These are phyloP conservation scores for Talaromyces sp. DNA, from an alignment of 2,329 filamentous ascomycete genomes.

Conservation along the genomic window DNA sequence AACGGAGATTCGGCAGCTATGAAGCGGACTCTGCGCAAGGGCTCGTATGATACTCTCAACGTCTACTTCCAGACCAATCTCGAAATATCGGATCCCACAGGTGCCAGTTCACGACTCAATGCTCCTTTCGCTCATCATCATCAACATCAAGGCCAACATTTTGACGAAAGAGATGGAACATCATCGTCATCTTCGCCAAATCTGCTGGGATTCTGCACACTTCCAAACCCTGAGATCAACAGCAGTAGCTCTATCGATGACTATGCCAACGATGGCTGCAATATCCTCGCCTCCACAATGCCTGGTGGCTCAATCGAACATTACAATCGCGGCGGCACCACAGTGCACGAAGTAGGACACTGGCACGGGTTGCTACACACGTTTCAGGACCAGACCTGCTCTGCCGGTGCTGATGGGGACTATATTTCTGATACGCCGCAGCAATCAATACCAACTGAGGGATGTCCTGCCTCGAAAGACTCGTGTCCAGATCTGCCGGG, in stretches of 20 bases:
- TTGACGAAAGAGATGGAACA: constrained; percentile 20
- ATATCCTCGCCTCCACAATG: constrained; percentile 56
- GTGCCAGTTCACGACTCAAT: constrained; percentile 22
- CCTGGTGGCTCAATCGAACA: constrained; percentile 48
- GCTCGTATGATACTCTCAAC: constrained; percentile 54
- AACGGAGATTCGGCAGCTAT: constrained; percentile 48
- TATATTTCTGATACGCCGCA: constrained; percentile 45
- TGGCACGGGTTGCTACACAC: constrained; percentile 47
- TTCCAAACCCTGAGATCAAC: constrained; percentile 43
- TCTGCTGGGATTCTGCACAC: constrained; percentile 54
- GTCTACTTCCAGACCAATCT: constrained; percentile 59
- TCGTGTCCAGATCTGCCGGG: constrained; percentile 48
- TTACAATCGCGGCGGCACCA: constrained; percentile 48
- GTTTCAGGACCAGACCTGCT: constrained; percentile 41
- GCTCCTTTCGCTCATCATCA: constrained; percentile 6
- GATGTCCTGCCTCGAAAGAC: constrained; percentile 52
- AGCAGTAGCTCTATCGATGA: constrained; percentile 32
- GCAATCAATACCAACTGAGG: constrained; percentile 55
- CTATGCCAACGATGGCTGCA: constrained; percentile 56
- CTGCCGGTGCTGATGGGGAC: constrained; percentile 35
- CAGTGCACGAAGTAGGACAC: constrained; percentile 47
- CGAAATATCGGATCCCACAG: constrained; percentile 25
- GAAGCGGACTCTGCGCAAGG: constrained; percentile 53
- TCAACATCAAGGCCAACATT: constrained; percentile 24
- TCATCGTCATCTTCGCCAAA: constrained; percentile 25